These are phyloP conservation scores for Teunomyces kruisii DNA, from an alignment of 805 yeast genomes.

Conservation along the genomic window DNA sequence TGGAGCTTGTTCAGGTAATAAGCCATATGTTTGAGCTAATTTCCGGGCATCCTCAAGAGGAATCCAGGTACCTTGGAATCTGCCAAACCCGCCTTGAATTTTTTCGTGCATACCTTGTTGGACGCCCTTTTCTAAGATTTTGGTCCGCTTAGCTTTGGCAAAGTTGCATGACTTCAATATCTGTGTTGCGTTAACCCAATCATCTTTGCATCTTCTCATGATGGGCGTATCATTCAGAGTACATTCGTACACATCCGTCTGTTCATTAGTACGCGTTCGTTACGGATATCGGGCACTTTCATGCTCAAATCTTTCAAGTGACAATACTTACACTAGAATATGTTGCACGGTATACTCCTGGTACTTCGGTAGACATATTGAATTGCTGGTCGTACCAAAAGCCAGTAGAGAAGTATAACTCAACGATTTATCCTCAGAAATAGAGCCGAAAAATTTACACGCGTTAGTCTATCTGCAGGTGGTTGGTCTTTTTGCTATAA, in stretches of 20 bases:
- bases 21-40: slow-evolving; percentile 40
- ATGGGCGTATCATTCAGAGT: slow-evolving; percentile 66
- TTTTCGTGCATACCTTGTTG: slow-evolving; percentile 88
- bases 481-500: neutral
- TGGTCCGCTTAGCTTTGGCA: slow-evolving; percentile 91
- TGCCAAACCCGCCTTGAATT: slow-evolving; percentile 96
- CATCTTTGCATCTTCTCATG: slow-evolving; percentile 88
- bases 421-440: slow-evolving; percentile 2
- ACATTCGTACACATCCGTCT: slow-evolving; percentile 71
- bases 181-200: slow-evolving; percentile 98
- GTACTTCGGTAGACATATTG: slow-evolving; percentile 30
- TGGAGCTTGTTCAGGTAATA: slow-evolving; percentile 40
- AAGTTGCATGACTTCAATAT: slow-evolving; percentile 89
- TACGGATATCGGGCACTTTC: neutral
- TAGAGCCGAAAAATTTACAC: slow-evolving; percentile 3
- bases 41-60: slow-evolving; percentile 71
- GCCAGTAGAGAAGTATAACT: neutral
- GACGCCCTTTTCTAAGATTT: slow-evolving; percentile 90
- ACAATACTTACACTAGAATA: slow-evolving; percentile 42
- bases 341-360: slow-evolving; percentile 45
- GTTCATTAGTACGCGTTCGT: slow-evolving; percentile 6
- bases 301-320: neutral
- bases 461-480: neutral
- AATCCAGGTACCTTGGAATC: slow-evolving; percentile 97
- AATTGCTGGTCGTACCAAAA: neutral